These are phyloP conservation scores for Boeremia lycopersici DNA, from an alignment of 2,329 filamentous ascomycete species.

Conservation along the genomic window DNA sequence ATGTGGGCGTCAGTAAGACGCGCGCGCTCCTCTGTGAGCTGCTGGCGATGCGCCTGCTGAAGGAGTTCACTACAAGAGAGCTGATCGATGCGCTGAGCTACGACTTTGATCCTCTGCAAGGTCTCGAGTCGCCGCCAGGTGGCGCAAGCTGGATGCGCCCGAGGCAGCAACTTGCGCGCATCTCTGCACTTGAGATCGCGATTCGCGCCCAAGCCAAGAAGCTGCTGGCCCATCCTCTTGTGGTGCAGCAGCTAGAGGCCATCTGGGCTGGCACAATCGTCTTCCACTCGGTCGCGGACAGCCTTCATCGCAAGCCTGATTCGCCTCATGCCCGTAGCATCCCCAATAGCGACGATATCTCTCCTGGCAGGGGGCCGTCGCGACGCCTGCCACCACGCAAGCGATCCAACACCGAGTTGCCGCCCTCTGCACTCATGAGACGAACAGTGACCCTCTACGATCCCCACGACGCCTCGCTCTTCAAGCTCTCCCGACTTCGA, in stretches of 20 bases:
- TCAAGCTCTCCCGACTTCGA: constrained; percentile 88
- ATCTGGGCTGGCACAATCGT: constrained; percentile 97
- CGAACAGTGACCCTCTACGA: constrained; percentile 88
- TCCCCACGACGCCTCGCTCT: constrained; percentile 83
- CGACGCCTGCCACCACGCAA: constrained; percentile 36
- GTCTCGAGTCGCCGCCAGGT: constrained; percentile 61
- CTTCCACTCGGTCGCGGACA: constrained; percentile 88
- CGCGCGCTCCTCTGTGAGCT: constrained; percentile 89
- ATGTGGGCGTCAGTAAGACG: constrained; percentile 81
- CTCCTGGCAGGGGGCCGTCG: constrained; percentile 40
- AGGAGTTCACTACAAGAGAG: constrained; percentile 87
- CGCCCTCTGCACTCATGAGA: constrained; percentile 55
- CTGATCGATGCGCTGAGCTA: constrained; percentile 94
- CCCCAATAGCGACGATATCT: constrained; percentile 31
- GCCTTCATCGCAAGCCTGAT: constrained; percentile 70
- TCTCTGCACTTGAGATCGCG: constrained; percentile 89
- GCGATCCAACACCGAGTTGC: constrained; percentile 30
- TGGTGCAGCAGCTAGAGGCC: constrained; percentile 92
- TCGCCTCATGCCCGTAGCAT: constrained; percentile 33
- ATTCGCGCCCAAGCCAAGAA: constrained; percentile 92
- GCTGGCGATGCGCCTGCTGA: constrained; percentile 84
- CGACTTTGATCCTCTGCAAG: constrained; percentile 92
- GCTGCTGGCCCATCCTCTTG: constrained; percentile 87
- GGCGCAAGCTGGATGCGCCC: constrained; percentile 34
- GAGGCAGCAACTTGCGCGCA: constrained; percentile 67